phyloP scores from a whole-genome alignment of 164 flowering plant genomes.

The Tinospora cordifolia region DNA sequence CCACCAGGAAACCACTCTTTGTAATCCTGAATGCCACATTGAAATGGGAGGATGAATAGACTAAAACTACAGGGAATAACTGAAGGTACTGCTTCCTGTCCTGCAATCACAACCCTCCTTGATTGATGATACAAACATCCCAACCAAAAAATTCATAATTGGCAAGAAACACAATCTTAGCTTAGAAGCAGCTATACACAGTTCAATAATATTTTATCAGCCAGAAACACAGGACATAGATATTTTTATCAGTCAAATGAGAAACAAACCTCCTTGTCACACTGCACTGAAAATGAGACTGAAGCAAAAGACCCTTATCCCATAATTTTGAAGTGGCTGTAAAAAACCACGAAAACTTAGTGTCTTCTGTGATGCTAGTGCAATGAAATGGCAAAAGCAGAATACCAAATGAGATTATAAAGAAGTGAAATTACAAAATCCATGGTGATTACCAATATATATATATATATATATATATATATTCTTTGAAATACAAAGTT shows the following conservation, averaged over 20 bases:
- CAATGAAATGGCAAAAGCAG: too few species aligned
- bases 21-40: constrained; percentile 75
- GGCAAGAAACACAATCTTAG: neutral
- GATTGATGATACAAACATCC: neutral
- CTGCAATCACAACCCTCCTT: constrained; percentile 32
- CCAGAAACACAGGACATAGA: neutral
- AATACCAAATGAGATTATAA: too few species aligned
- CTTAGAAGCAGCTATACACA: neutral
- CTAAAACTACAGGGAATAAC: constrained; percentile 54
- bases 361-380: neutral
- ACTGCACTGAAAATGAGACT: constrained; percentile 25
- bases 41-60: constrained; percentile 41
- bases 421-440: neutral
- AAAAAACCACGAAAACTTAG: constrained; percentile 9
- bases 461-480: too few species aligned
- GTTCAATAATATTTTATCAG: neutral
- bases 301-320: constrained; percentile 57
- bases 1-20: constrained; percentile 58
- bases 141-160: too few species aligned
- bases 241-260: neutral
- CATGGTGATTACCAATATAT: too few species aligned
- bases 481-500: neutral
- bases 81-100: constrained; percentile 42
- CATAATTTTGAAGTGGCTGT: constrained; percentile 69
- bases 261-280: constrained; percentile 52